A percentile compares a stretch with the other conserved stretches of the same genome.
Conservation (phyloP, 1,284 basidiomycete genomes). For the Melanopsichium pennsylvanicum region DNA sequence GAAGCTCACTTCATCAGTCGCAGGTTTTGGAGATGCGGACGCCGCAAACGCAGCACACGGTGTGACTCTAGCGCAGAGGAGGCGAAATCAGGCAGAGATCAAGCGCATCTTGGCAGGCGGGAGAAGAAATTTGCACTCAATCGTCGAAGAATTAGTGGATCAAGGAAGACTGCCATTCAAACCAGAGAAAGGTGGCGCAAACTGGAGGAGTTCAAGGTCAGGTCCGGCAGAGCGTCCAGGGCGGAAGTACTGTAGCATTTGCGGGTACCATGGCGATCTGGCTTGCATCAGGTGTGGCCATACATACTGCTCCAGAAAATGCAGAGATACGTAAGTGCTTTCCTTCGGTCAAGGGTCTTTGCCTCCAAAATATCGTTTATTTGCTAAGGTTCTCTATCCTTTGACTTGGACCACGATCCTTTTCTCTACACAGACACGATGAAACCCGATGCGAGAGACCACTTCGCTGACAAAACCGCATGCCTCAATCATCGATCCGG, state of each 20-base stretch:
- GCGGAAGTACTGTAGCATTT: conserved; percentile 37
- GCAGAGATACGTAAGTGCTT: conserved; percentile 19
- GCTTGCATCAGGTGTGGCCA: conserved; percentile 32
- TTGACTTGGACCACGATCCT: not conserved
- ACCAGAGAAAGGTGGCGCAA: conserved; percentile 7
- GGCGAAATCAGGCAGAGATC: conserved; percentile 32
- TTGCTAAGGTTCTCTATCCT: not conserved
- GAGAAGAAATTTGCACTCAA: conserved; percentile 21
- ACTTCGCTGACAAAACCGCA: conserved; percentile 25
- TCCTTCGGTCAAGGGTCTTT: not conserved
- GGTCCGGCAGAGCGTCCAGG: conserved; percentile 12
- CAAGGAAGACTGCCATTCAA: conserved; percentile 27
- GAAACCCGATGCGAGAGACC: conserved; percentile 39
- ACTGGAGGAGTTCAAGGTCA: conserved; percentile 25
- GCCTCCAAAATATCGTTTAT: not conserved
- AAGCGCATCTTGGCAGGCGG: conserved; percentile 27
- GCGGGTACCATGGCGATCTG: conserved; percentile 37
- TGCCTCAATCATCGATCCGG: no score
- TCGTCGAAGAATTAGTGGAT: conserved; percentile 33
- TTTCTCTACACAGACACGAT: conserved; percentile 15
- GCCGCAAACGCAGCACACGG: not conserved
- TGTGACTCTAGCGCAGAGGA: conserved; percentile 19
- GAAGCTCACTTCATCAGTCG: not conserved
- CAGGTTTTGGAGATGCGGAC: not conserved
- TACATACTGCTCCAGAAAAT: conserved; percentile 28